Percentiles rank a stretch among this genome's conserved stretches.
Evolutionary conservation across 2,329 filamentous ascomycete species (phyloP).

Genomic region (Cordyceps militaris): DNA sequence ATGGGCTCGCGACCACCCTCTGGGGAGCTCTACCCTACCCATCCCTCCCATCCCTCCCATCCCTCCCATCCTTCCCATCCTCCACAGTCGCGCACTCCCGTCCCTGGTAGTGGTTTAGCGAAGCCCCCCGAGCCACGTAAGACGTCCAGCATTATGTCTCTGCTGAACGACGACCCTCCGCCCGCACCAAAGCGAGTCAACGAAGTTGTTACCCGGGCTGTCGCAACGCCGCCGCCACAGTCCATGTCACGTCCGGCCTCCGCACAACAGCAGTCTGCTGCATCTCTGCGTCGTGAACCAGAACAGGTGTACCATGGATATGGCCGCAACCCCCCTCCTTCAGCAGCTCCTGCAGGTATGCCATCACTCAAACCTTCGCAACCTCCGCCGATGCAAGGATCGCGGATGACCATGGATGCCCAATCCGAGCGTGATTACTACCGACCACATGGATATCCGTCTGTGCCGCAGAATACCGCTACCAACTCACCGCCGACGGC

Average conservation of each 20-base stretch:
- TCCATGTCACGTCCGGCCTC: slow-evolving; percentile 35
- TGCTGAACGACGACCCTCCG: slow-evolving; percentile 53
- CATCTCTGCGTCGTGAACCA: slow-evolving; percentile 42
- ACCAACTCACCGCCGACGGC: slow-evolving; percentile 42
- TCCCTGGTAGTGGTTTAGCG: slow-evolving; percentile 29
- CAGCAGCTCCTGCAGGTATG: slow-evolving; percentile 38
- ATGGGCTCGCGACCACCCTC: slow-evolving; percentile 20
- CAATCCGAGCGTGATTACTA: slow-evolving; percentile 44
- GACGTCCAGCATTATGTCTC: slow-evolving; percentile 55
- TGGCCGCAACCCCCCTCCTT: slow-evolving; percentile 22
- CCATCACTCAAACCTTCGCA: slow-evolving; percentile 49
- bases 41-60: no score
- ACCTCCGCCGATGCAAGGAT: slow-evolving; percentile 37
- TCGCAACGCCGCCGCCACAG: slow-evolving; percentile 44
- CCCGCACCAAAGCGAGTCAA: slow-evolving; percentile 44
- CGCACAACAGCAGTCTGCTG: slow-evolving; percentile 29
- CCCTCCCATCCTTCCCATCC: no score
- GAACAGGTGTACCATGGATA: slow-evolving; percentile 44
- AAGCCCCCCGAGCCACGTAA: slow-evolving; percentile 46
- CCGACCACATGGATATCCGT: slow-evolving; percentile 29
- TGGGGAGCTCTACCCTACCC: slow-evolving; percentile 26
- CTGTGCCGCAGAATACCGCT: slow-evolving; percentile 28
- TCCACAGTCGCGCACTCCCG: slow-evolving; percentile 20
- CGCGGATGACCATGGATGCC: slow-evolving; percentile 33
- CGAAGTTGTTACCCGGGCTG: slow-evolving; percentile 41